phyloP scores from a whole-genome alignment of 768 basidiomycete species.

The Russula compacta region DNA sequence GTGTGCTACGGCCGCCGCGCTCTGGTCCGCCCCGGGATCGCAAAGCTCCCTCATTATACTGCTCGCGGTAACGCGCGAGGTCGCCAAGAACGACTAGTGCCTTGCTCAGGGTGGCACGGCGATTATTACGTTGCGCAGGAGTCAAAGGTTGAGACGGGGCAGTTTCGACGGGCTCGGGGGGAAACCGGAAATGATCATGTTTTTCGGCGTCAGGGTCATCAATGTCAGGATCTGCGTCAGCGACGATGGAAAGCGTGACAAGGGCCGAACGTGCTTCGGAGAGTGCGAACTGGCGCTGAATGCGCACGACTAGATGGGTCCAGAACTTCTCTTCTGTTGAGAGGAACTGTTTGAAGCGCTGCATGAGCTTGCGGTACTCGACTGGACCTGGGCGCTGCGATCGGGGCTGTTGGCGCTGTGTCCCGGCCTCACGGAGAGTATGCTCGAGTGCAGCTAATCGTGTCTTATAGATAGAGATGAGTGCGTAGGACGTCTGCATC shows the following conservation, averaged over 20 bases:
- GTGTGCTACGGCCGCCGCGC: conserved; percentile 45
- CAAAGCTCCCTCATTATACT: conserved; percentile 68
- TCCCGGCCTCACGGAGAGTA: conserved; percentile 22
- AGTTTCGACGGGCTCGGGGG: conserved; percentile 39
- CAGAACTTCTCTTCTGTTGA: conserved; percentile 89
- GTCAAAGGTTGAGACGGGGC: conserved; percentile 28
- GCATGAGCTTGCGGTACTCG: conserved; percentile 77
- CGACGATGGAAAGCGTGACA: conserved; percentile 44
- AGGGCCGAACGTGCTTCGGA: conserved; percentile 54
- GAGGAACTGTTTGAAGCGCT: conserved; percentile 85
- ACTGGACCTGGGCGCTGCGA: conserved; percentile 50
- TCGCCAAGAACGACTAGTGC: conserved; percentile 89
- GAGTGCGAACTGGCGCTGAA: conserved; percentile 65
- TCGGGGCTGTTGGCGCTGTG: conserved; percentile 29
- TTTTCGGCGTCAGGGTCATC: conserved; percentile 32
- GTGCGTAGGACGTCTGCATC: conserved; percentile 86
- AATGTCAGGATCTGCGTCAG: conserved; percentile 28
- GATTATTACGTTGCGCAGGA: conserved; percentile 45
- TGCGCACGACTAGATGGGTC: conserved; percentile 65
- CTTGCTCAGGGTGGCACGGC: conserved; percentile 76
- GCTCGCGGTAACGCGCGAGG: conserved; percentile 86
- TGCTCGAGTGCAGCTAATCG: conserved; percentile 55
- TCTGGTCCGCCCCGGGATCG: conserved; percentile 62
- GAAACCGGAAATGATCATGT: conserved; percentile 52
- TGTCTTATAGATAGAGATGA: conserved; percentile 78